Base-by-base conservation (phyloP, 2,329 filamentous ascomycete species). In the Neurospora sp. region DNA sequence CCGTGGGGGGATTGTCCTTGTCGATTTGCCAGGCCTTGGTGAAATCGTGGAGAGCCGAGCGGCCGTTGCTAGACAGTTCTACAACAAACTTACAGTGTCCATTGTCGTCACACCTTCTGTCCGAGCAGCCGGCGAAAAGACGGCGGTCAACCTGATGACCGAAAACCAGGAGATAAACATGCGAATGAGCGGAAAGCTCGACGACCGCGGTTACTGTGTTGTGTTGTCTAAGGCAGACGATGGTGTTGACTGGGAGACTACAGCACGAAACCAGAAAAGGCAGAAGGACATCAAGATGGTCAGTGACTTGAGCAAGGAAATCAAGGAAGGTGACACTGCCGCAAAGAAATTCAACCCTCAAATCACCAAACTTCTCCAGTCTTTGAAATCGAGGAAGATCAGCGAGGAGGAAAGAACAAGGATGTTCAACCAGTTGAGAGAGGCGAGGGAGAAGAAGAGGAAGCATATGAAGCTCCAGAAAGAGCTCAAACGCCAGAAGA, bases 151-250 rank as follows among this genome's bases (percentile, higher is more conserved):
- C 5, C 40, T 74, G 15, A 74, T 72, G 71, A 65, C 41, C 6
- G 46, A 68, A 4, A 65, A 72, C 28, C 72, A 74, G 6, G 66
- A 67, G 11, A 57, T 72, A 3, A 43, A 62, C 28, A 70, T 72
- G 70, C 62, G 69, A 19, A 66, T 74, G 37, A 68, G 70, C 4
- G 70, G 70, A 0, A 73, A 70, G 12, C 73, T 46, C 3, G 8
- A 70, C 19, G 68, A 69, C 11, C 17, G 68, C 4, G 68, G 69
- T 8, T 73, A 73, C 36, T 74, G 71, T 15, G 67, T 73, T 1
- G 69, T 71, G 19, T 8, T 73, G 4, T 73, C 72, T 4, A 68
- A 74, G 40, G 67, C 68, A n/a, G 72, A 74, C n/a, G 70, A 74
- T 36, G 52, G 52, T 8, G 52, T 74, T 1, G 69, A 74, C 43